phyloP scores from a whole-genome alignment of 2,329 filamentous ascomycete genomes.

The Coniochaeta sp. region DNA sequence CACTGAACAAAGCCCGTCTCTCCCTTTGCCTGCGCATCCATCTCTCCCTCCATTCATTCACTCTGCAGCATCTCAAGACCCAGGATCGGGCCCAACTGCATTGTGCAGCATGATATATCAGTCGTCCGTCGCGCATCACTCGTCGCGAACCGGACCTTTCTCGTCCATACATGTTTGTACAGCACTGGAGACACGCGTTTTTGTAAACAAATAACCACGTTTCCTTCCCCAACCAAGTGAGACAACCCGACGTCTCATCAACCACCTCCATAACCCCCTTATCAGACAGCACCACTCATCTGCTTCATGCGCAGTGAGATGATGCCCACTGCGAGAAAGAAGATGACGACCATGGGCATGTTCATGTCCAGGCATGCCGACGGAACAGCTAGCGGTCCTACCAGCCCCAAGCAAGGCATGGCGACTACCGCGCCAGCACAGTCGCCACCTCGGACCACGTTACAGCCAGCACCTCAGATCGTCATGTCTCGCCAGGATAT shows the following conservation, averaged over 20 bases:
- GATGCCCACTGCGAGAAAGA: slow-evolving; percentile 23
- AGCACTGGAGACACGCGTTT: slow-evolving; percentile 1
- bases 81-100: not conserved
- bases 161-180: not conserved
- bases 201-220: slow-evolving; percentile 2
- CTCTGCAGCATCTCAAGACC: not conserved
- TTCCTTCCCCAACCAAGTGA: not conserved
- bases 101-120: slow-evolving; percentile 1
- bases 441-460: slow-evolving; percentile 9
- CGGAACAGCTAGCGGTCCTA: slow-evolving; percentile 6
- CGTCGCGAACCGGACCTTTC: not conserved
- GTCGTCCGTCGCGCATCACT: not conserved
- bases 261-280: not conserved
- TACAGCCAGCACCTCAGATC: slow-evolving; percentile 21
- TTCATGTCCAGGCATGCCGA: slow-evolving; percentile 14
- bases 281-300: not conserved
- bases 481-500: slow-evolving; percentile 18
- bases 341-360: slow-evolving; percentile 25
- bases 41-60: not conserved
- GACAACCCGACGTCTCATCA: not conserved
- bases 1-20: not conserved
- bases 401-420: slow-evolving; percentile 10
- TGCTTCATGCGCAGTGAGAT: slow-evolving; percentile 17
- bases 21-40: no score
- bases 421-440: slow-evolving; percentile 9